Evolutionary conservation across 2,329 filamentous ascomycete species (phyloP).

Genomic region (Verticillium tricorpus): DNA sequence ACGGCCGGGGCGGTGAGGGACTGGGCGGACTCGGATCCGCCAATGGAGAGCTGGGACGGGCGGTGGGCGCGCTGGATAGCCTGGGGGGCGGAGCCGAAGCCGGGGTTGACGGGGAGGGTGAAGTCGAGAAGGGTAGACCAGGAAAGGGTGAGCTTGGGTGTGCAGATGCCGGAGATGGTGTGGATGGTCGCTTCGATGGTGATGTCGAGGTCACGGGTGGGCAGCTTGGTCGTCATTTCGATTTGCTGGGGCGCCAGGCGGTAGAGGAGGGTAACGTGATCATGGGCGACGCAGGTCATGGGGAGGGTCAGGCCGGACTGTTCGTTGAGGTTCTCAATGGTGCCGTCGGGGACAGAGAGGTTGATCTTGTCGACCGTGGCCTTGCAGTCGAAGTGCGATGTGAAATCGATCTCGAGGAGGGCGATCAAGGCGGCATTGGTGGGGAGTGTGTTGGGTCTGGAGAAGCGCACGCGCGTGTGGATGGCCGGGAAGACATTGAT

Average conservation of each 20-base stretch:
- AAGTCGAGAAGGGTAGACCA: conserved; percentile 71
- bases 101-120: conserved; percentile 58
- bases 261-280: conserved; percentile 73
- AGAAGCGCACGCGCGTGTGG: conserved; percentile 69
- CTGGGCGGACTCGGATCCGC: conserved; percentile 44
- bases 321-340: conserved; percentile 53
- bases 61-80: conserved; percentile 58
- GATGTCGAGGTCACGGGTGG: conserved; percentile 51
- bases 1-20: conserved; percentile 55
- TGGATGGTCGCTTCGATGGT: conserved; percentile 56
- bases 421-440: conserved; percentile 60
- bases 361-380: conserved; percentile 40
- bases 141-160: conserved; percentile 57
- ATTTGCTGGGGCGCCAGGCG: conserved; percentile 50
- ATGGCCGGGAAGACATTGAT: conserved; percentile 64
- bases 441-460: conserved; percentile 55
- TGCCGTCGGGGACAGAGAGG: conserved; percentile 53
- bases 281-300: conserved; percentile 61
- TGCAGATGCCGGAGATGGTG: conserved; percentile 51
- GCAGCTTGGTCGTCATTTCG: conserved; percentile 40
- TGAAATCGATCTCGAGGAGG: conserved; percentile 70
- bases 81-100: conserved; percentile 52
- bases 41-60: conserved; percentile 60
- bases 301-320: conserved; percentile 48
- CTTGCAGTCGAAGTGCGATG: conserved; percentile 59